Evolutionary conservation across 768 basidiomycete species (phyloP).

Genomic region (Rhodotorula toruloides): DNA sequence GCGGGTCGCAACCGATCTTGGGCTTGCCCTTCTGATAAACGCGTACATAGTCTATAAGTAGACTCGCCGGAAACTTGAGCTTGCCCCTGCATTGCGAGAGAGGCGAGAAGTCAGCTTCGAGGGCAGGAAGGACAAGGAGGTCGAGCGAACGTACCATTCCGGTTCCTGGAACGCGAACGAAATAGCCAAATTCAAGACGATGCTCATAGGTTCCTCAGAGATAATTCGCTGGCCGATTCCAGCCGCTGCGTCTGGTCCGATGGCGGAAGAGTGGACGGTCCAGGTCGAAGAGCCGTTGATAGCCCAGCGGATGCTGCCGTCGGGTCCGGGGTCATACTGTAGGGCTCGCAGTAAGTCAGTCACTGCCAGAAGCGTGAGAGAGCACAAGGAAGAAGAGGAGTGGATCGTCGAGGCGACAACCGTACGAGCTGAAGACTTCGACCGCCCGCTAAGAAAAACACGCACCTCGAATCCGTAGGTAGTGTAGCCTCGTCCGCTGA

Average conservation of each 20-base stretch:
- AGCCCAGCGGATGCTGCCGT: conserved; percentile 79
- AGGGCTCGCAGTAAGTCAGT: conserved; percentile 7
- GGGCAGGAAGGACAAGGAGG: neutral
- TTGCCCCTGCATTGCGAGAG: conserved; percentile 47
- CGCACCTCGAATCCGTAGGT: conserved; percentile 27
- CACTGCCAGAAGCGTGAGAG: neutral
- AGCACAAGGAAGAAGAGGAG: neutral
- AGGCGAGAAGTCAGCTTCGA: neutral
- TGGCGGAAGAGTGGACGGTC: conserved; percentile 60
- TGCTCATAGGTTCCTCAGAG: conserved; percentile 79
- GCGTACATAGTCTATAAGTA: conserved; percentile 36
- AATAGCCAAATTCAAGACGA: conserved; percentile 7
- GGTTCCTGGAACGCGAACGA: conserved; percentile 5
- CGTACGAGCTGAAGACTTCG: neutral
- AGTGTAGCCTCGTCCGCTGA: conserved; percentile 21
- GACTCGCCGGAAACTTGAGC: conserved; percentile 64
- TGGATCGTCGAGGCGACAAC: conserved; percentile 12
- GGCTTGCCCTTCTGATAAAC: conserved; percentile 55
- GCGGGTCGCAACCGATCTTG: conserved; percentile 69
- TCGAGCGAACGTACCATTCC: neutral
- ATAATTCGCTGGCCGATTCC: conserved; percentile 63
- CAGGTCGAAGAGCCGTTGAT: conserved; percentile 63
- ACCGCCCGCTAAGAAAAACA: neutral
- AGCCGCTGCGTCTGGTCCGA: conserved; percentile 60
- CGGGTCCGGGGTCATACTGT: conserved; percentile 39